Conservation (phyloP, 1,284 basidiomycete genomes). For the Ustilago tritici region DNA sequence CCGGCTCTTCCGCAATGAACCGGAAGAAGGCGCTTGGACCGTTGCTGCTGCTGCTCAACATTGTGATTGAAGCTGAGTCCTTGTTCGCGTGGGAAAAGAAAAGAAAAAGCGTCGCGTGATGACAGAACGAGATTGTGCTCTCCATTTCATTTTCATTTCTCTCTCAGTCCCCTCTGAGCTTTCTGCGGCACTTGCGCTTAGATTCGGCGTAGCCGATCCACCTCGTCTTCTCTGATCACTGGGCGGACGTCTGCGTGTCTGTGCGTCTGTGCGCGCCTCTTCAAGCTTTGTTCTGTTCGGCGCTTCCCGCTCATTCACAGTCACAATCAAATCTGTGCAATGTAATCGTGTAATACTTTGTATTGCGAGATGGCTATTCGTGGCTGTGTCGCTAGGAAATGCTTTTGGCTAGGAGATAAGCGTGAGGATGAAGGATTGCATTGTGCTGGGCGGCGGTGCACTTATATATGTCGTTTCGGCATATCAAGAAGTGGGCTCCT, state of each 20-base stretch:
- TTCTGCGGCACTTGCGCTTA: not conserved
- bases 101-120: conserved; percentile 40
- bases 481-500: conserved; percentile 18
- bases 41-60: conserved; percentile 4
- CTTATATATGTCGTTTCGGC: not conserved
- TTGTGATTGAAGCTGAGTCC: not conserved
- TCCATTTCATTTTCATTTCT: not conserved
- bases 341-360: not conserved
- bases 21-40: not conserved
- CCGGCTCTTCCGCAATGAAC: conserved; percentile 2
- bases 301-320: not conserved
- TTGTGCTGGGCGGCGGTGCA: not conserved
- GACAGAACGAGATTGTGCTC: conserved; percentile 23
- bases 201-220: not conserved
- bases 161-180: not conserved
- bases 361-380: not conserved
- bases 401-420: not conserved
- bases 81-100: not conserved
- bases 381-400: not conserved
- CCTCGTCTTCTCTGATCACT: not conserved
- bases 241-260: not conserved
- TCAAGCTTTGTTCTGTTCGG: not conserved
- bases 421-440: not conserved
- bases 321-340: not conserved
- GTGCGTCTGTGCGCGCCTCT: not conserved